Evolutionary conservation across 2,329 filamentous ascomycete species (phyloP).

Genomic region (Waltergamsia citrina): DNA sequence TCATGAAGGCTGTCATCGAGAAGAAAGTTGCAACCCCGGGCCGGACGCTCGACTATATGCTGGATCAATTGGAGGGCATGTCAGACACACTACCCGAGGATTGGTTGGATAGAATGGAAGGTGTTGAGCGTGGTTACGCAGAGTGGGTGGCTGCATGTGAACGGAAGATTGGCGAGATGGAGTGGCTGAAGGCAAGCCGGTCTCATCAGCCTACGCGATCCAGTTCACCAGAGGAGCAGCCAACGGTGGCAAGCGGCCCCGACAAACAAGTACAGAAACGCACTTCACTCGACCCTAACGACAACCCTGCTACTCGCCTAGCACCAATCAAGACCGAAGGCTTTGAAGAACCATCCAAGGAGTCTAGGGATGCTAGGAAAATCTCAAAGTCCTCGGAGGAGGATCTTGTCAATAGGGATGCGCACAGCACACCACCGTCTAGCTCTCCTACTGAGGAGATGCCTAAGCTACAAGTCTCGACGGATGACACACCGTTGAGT

Average conservation of each 20-base stretch:
- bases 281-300: not conserved
- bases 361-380: not conserved
- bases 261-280: not conserved
- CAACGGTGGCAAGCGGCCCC: too few relatives aligned
- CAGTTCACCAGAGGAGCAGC: not conserved
- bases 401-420: not conserved
- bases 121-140: slow-evolving; percentile 66
- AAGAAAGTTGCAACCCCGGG: slow-evolving; percentile 62
- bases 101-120: slow-evolving; percentile 85
- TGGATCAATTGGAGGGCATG: slow-evolving; percentile 77
- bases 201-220: not conserved
- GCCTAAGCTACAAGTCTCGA: not conserved
- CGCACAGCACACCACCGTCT: slow-evolving; percentile 4
- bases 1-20: slow-evolving; percentile 56
- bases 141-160: slow-evolving; percentile 77
- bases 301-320: slow-evolving; percentile 10
- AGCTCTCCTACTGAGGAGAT: slow-evolving; percentile 5
- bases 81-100: slow-evolving; percentile 74
- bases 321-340: slow-evolving; percentile 2
- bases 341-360: slow-evolving; percentile 4
- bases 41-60: slow-evolving; percentile 68
- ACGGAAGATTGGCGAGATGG: slow-evolving; percentile 58
- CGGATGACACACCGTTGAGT: not conserved
- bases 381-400: not conserved
- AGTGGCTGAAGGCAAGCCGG: slow-evolving; percentile 29